Conservation (phyloP, 2,329 filamentous ascomycete species). For the Fusarium scirpi region DNA sequence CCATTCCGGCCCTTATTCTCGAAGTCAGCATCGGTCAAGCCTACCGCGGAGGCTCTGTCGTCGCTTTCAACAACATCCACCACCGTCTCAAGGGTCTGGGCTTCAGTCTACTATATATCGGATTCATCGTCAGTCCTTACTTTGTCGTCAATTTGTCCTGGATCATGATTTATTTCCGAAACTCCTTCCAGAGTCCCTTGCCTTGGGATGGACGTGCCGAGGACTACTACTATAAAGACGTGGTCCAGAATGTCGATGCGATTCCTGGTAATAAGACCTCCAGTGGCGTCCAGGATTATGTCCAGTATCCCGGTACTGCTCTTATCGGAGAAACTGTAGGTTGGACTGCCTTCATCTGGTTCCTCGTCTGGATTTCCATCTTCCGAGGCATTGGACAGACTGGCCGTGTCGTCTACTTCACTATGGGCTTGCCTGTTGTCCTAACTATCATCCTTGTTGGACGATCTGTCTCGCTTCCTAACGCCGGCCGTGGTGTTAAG, state of each 20-base stretch:
- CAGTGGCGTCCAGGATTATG: constrained; percentile 56
- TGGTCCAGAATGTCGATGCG: constrained; percentile 61
- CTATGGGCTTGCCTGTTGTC: constrained; percentile 70
- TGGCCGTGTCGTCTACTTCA: constrained; percentile 70
- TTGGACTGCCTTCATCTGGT: constrained; percentile 70
- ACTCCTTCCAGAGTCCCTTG: constrained; percentile 66
- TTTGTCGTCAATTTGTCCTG: constrained; percentile 68
- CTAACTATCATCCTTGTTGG: constrained; percentile 68
- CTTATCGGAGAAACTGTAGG: constrained; percentile 68
- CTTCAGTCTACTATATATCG: constrained; percentile 63
- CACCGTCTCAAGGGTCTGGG: constrained; percentile 66
- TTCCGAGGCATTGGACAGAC: constrained; percentile 69
- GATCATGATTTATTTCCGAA: constrained; percentile 70
- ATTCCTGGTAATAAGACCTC: constrained; percentile 55
- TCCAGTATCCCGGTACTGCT: constrained; percentile 58
- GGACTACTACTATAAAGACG: constrained; percentile 64
- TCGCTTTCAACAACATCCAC: constrained; percentile 67
- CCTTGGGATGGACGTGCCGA: constrained; percentile 65
- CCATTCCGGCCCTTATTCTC: constrained; percentile 66
- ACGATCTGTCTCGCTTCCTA: constrained; percentile 64
- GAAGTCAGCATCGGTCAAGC: constrained; percentile 78
- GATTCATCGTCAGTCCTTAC: constrained; percentile 67
- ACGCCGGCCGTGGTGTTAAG: constrained; percentile 64
- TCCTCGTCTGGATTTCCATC: constrained; percentile 70
- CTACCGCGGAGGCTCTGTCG: constrained; percentile 66